Conservation (phyloP, 305 asterid species). For the Plantago lanceolata region DNA sequence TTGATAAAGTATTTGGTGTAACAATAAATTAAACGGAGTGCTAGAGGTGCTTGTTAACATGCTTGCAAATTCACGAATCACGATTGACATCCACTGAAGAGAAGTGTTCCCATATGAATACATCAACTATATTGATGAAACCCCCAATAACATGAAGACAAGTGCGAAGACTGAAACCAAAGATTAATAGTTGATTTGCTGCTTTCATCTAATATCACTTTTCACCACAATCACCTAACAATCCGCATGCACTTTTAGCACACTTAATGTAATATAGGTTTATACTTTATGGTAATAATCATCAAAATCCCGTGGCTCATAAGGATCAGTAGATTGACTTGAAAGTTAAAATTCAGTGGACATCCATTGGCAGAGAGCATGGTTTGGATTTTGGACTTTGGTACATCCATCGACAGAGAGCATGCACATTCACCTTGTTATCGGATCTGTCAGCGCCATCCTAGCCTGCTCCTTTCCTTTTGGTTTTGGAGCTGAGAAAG, state of each 20-base stretch:
- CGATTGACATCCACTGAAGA: background rate
- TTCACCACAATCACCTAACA: constrained; percentile 20
- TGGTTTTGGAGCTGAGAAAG: no score
- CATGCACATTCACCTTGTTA: no score
- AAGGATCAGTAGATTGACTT: constrained; percentile 13
- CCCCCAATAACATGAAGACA: constrained; percentile 8
- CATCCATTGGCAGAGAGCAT: background rate
- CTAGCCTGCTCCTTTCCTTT: no score
- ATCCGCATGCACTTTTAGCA: constrained; percentile 18
- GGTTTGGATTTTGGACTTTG: constrained; percentile 11
- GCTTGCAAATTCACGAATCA: constrained; percentile 1
- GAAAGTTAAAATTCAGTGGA: constrained; percentile 6
- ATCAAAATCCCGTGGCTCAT: background rate
- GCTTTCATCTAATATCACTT: constrained; percentile 6
- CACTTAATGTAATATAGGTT: background rate
- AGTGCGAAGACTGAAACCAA: background rate
- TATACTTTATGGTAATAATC: constrained; percentile 1
- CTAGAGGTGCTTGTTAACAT: background rate
- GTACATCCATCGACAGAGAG: background rate
- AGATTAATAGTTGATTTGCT: constrained; percentile 3
- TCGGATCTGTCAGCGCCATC: no score
- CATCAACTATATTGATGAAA: constrained; percentile 15
- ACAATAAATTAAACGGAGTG: constrained; percentile 6
- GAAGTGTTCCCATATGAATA: constrained; percentile 2
- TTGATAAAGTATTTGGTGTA: constrained; percentile 14